Conservation (phyloP, 176 grass and related monocot species). For the Dactylis glomerata region DNA sequence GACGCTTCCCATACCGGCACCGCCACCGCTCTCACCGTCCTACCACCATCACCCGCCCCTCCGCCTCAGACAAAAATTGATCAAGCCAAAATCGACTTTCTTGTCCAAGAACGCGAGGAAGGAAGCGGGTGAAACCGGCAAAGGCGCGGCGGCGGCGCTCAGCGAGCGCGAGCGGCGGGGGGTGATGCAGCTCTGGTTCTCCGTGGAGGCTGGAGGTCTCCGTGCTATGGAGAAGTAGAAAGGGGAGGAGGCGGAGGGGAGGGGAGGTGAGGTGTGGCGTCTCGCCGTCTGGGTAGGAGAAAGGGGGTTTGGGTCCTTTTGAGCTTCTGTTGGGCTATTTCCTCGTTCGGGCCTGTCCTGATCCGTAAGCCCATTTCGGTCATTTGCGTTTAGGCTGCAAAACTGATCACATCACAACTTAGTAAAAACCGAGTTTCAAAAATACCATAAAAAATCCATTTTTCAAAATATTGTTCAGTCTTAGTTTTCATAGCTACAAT, state of each 20-base stretch:
- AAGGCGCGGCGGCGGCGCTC: not conserved
- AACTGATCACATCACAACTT: not conserved
- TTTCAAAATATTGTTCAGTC: no score
- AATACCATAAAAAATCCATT: no score
- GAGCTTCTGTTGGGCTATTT: not conserved
- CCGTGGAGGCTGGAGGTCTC: conserved; percentile 21
- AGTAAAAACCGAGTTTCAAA: no score
- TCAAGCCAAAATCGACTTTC: conserved; percentile 29
- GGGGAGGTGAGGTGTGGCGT: not conserved
- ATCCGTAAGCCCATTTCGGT: not conserved
- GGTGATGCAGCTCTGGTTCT: not conserved
- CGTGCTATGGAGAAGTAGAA: conserved; percentile 14
- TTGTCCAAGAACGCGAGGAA: conserved; percentile 14
- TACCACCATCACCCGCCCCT: conserved; percentile 15
- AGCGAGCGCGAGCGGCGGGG: not conserved
- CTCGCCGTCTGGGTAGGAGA: not conserved
- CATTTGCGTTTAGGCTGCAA: not conserved
- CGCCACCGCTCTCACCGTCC: not conserved
- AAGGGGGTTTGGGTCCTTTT: not conserved
- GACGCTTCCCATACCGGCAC: conserved; percentile 35
- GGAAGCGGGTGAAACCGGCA: not conserved
- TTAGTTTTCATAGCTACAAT: no score
- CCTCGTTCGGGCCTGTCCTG: not conserved
- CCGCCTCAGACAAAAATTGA: conserved; percentile 9
- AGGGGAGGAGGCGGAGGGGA: not conserved